A percentile compares a stretch with the other conserved stretches of the same genome.
These are phyloP conservation scores for Rhamnella rubrinervis DNA, from an alignment of 331 rosid species.

Conservation along the genomic window DNA sequence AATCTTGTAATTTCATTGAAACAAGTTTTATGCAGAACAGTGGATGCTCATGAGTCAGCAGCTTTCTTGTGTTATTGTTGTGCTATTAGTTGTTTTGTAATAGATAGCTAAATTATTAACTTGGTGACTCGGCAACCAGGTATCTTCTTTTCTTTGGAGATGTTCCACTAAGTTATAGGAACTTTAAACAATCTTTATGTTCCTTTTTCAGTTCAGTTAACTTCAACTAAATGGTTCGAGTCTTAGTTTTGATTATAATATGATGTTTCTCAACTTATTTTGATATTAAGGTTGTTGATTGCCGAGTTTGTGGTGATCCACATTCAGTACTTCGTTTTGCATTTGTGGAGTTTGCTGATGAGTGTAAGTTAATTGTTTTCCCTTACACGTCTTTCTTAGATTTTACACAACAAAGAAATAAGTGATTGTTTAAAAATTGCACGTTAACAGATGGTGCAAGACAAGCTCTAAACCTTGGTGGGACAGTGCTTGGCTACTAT, in stretches of 20 bases:
- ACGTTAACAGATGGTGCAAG: conserved; percentile 77
- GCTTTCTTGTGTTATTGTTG: no score
- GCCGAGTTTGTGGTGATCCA: conserved; percentile 97
- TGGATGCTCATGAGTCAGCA: no score
- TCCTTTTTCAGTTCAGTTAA: not conserved
- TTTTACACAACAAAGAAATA: not conserved
- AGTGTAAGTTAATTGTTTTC: conserved; percentile 56
- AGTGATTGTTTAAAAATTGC: conserved; percentile 9
- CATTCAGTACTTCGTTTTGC: conserved; percentile 97
- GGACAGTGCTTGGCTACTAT: conserved; percentile 90
- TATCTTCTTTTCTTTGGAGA: no score
- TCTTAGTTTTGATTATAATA: not conserved
- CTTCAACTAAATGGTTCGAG: not conserved
- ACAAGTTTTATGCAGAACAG: no score
- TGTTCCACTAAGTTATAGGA: no score
- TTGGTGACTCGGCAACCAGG: no score
- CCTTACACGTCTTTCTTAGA: not conserved
- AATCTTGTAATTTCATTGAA: no score
- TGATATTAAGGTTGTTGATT: conserved; percentile 73
- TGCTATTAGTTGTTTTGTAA: no score
- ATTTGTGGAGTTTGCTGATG: conserved; percentile 95
- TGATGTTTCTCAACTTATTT: conserved; percentile 4
- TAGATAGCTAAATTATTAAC: no score
- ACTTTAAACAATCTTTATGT: no score
- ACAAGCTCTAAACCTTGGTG: conserved; percentile 84